Evolutionary conservation across 192 early-diverging fungal species (phyloP).

Genomic region (Coemansia erecta): DNA sequence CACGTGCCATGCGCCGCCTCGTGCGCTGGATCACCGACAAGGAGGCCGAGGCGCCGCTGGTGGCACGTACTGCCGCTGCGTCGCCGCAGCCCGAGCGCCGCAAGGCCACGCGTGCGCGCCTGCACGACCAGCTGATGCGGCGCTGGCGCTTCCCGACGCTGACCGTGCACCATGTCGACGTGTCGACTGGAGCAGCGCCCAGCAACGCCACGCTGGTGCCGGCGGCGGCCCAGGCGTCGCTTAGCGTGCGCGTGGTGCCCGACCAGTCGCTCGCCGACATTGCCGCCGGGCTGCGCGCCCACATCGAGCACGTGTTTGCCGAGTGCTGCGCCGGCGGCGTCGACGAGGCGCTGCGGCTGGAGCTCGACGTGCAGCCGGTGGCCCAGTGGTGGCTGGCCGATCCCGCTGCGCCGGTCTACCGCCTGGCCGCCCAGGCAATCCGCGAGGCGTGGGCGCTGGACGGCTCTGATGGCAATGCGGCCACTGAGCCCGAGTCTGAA

Average conservation of each 20-base stretch:
- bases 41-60: constrained; percentile 38
- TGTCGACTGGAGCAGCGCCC: constrained; percentile 60
- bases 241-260: constrained; percentile 76
- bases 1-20: constrained; percentile 53
- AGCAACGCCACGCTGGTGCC: constrained; percentile 69
- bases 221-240: constrained; percentile 60
- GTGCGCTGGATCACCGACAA: constrained; percentile 30
- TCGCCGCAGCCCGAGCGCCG: constrained; percentile 3
- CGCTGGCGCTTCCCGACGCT: constrained; percentile 73
- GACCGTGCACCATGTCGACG: constrained; percentile 73
- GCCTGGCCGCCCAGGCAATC: constrained; percentile 67
- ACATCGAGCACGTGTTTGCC: constrained; percentile 57
- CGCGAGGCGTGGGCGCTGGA: constrained; percentile 32
- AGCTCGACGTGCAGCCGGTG: constrained; percentile 62
- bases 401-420: constrained; percentile 61
- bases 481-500: background rate
- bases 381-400: constrained; percentile 80
- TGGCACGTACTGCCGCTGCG: constrained; percentile 14
- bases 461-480: background rate
- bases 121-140: constrained; percentile 63
- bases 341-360: constrained; percentile 17
- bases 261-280: constrained; percentile 69
- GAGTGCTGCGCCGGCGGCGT: constrained; percentile 3
- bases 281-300: constrained; percentile 54
- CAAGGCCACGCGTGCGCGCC: constrained; percentile 13